Conservation (phyloP, 2,329 filamentous ascomycete species). For the Zalaria obscura region DNA sequence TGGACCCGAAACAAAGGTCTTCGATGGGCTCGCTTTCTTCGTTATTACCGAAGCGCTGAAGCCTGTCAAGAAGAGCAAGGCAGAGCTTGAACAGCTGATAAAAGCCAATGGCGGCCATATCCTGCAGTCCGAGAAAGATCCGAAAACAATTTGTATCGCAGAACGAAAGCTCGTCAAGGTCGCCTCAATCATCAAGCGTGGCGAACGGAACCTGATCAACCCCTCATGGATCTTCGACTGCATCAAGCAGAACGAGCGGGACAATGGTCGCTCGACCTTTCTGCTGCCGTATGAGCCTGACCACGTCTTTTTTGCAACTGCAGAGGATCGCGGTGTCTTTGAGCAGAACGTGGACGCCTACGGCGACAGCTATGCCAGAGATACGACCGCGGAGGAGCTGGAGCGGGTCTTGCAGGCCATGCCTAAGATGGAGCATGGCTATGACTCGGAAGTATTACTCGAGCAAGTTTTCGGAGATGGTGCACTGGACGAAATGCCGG, state of each 20-base stretch:
- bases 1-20: slow-evolving; percentile 48
- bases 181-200: slow-evolving; percentile 63
- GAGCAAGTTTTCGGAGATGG: slow-evolving; percentile 42
- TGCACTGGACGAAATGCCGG: slow-evolving; percentile 35
- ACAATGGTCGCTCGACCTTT: slow-evolving; percentile 37
- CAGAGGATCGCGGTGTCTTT: slow-evolving; percentile 39
- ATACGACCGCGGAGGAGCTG: slow-evolving; percentile 52
- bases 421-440: slow-evolving; percentile 33
- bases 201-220: slow-evolving; percentile 56
- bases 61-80: slow-evolving; percentile 61
- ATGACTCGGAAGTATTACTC: slow-evolving; percentile 31
- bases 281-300: slow-evolving; percentile 51
- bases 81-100: slow-evolving; percentile 64
- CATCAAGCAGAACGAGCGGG: slow-evolving; percentile 44
- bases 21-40: slow-evolving; percentile 63
- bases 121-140: slow-evolving; percentile 55
- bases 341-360: slow-evolving; percentile 56
- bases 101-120: slow-evolving; percentile 72
- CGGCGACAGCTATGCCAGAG: slow-evolving; percentile 70
- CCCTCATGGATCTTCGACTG: slow-evolving; percentile 79
- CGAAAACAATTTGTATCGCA: slow-evolving; percentile 57
- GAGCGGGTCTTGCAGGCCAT: slow-evolving; percentile 34
- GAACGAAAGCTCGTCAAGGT: slow-evolving; percentile 73
- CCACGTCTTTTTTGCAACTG: slow-evolving; percentile 60
- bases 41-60: slow-evolving; percentile 62